Evolutionary conservation across 2,329 filamentous ascomycete species (phyloP).

Genomic region (Cordyceps pruinosa): DNA sequence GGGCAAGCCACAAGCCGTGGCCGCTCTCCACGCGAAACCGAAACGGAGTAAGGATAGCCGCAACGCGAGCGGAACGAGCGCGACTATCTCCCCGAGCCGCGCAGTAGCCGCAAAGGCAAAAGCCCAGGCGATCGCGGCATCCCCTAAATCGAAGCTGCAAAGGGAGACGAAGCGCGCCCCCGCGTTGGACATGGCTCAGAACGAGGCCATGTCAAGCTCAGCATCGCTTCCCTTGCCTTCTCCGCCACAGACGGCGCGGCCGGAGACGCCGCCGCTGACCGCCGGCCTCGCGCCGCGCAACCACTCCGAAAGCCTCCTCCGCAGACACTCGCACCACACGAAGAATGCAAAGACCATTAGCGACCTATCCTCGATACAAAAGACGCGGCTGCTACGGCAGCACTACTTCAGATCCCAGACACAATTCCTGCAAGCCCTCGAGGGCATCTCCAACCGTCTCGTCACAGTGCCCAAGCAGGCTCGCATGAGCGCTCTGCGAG

Average conservation of each 20-base stretch:
- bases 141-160: slow-evolving; percentile 21
- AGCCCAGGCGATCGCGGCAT: slow-evolving; percentile 18
- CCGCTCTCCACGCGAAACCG: slow-evolving; percentile 41
- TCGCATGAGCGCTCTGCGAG: slow-evolving; percentile 70
- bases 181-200: slow-evolving; percentile 43
- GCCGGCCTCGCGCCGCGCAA: slow-evolving; percentile 39
- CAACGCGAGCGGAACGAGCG: slow-evolving; percentile 39
- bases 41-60: slow-evolving; percentile 40
- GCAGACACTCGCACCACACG: slow-evolving; percentile 55
- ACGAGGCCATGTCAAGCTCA: slow-evolving; percentile 59
- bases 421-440: slow-evolving; percentile 71
- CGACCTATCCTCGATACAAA: slow-evolving; percentile 59
- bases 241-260: slow-evolving; percentile 44
- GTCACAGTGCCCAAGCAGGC: slow-evolving; percentile 77
- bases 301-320: slow-evolving; percentile 41
- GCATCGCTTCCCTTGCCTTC: slow-evolving; percentile 61
- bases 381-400: slow-evolving; percentile 64
- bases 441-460: slow-evolving; percentile 78
- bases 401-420: slow-evolving; percentile 81
- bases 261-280: slow-evolving; percentile 48
- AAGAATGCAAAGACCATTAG: slow-evolving; percentile 51
- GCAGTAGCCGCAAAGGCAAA: slow-evolving; percentile 17
- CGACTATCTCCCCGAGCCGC: slow-evolving; percentile 23
- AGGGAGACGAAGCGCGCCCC: slow-evolving; percentile 37
- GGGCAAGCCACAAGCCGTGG: slow-evolving; percentile 62